A percentile compares a stretch with the other conserved stretches of the same genome.
Evolutionary conservation across 139 green algal species (phyloP).

Genomic region (Chlorella sp.): DNA sequence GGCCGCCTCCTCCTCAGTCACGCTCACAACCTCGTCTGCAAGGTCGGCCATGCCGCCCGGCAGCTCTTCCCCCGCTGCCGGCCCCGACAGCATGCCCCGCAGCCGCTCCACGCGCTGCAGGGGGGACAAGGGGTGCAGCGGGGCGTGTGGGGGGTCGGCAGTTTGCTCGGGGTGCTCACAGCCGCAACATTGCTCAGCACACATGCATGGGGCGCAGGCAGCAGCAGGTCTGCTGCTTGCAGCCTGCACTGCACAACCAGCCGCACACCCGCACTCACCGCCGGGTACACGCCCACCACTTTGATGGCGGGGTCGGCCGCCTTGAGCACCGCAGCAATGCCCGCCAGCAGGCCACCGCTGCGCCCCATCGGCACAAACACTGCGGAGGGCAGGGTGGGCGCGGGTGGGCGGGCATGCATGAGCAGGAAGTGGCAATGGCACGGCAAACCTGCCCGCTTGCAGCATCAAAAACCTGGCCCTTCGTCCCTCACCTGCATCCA

Average conservation of each 20-base stretch:
- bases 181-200: too few relatives aligned
- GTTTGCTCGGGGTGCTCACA: too few relatives aligned
- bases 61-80: slow-evolving; percentile 33
- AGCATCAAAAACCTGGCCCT: too few relatives aligned
- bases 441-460: too few relatives aligned
- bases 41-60: neutral
- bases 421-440: too few relatives aligned
- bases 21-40: slow-evolving; percentile 60
- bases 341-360: slow-evolving; percentile 67
- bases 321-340: slow-evolving; percentile 66
- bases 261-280: too few relatives aligned
- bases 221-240: too few relatives aligned
- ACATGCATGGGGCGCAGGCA: too few relatives aligned
- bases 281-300: slow-evolving; percentile 43
- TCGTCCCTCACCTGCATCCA: slow-evolving; percentile 30
- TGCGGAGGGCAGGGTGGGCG: neutral
- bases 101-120: slow-evolving; percentile 10
- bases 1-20: slow-evolving; percentile 67
- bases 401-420: too few relatives aligned
- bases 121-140: too few relatives aligned
- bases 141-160: too few relatives aligned
- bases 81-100: slow-evolving; percentile 54
- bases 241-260: slow-evolving; percentile 49
- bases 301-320: slow-evolving; percentile 44
- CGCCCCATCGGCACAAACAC: slow-evolving; percentile 71